Percentiles rank a stretch among this genome's conserved stretches.
phyloP scores from a whole-genome alignment of 768 basidiomycete genomes.

The Trametes cubensis region DNA sequence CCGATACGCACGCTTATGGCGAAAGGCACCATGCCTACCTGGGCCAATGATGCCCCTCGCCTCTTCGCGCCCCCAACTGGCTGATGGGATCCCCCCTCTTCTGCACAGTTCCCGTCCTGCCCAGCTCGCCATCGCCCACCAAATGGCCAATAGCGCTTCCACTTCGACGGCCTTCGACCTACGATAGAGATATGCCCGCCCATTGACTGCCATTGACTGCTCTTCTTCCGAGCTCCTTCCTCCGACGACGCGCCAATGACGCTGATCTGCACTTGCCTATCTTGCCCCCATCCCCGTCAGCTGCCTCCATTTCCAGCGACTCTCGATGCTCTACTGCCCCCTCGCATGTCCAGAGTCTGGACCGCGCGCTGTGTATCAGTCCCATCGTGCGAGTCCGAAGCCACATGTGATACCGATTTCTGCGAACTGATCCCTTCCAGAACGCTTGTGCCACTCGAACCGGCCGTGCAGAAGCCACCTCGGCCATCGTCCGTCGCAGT shows the following conservation, averaged over 20 bases:
- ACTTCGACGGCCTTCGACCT: background rate
- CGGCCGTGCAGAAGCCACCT: slow-evolving; percentile 6
- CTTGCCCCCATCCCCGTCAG: slow-evolving; percentile 1
- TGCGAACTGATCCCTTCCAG: slow-evolving; percentile 8
- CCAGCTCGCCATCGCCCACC: slow-evolving; percentile 7
- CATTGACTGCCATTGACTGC: background rate
- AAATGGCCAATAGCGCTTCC: slow-evolving; percentile 1
- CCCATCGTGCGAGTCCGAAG: slow-evolving; percentile 3
- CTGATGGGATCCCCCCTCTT: slow-evolving; percentile 10
- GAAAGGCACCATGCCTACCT: slow-evolving; percentile 5
- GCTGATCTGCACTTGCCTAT: slow-evolving; percentile 21
- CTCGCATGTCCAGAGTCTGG: slow-evolving; percentile 10
- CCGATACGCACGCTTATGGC: slow-evolving; percentile 6
- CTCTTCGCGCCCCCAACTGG: slow-evolving; percentile 4
- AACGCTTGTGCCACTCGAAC: slow-evolving; percentile 8
- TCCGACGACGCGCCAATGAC: slow-evolving; percentile 16
- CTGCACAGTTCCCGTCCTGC: slow-evolving; percentile 1
- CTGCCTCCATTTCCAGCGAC: slow-evolving; percentile 2
- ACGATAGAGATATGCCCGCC: background rate
- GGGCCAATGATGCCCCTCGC: background rate
- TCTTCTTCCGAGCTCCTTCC: background rate
- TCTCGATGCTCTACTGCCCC: slow-evolving; percentile 6
- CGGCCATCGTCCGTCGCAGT: slow-evolving; percentile 18
- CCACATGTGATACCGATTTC: slow-evolving; percentile 7
- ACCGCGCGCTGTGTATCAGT: background rate